Base-by-base conservation (phyloP, 306 rosid genomes). In the Quercus engelmannii region DNA sequence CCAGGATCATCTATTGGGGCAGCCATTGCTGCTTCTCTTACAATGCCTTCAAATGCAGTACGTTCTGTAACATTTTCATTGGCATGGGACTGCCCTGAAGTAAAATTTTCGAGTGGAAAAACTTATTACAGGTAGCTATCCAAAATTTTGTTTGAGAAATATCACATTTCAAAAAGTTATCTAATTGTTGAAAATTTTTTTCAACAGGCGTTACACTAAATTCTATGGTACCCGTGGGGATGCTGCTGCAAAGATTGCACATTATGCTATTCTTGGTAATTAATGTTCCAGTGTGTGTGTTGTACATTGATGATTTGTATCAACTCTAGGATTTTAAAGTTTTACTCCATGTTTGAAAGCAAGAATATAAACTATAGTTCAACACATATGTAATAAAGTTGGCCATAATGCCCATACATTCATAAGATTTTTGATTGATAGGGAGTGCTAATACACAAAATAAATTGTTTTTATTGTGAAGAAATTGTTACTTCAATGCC, bases 1-100 rank as follows among this genome's bases (percentile, higher is more conserved):
- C 87, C 86, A 30, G 97, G 97, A 77, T 94, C 97, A 69, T 90
- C 99, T 77, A 90, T 92, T 63, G 99, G 97, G 80, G 99, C 99
- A 75, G 99, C 99, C 76, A 78, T 94, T 84, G 90, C 99, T 76
- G 99, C 99, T 25, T 90, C 99, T 69, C 71, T 92, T 83, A 86
- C 87, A 46, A 58, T 94, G 81, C 97, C 97, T 70, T 46, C 97
- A 3, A 73, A 71, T 77, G 87, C 86, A 54, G 88, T 87, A 28
- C 91, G 93, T 15, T 83, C 78, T 18, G 95, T 90, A 77, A 94
- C 97, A 78, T 94, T 94, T 85, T 92, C 99, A 54, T 76, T 94
- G 90, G 92, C 97, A 73, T 94, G 99, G 99, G 97, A 89, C 84
- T 90, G 93, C 83, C 99, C 99, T 63, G 97, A 92, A 88, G 87